A percentile compares a stretch with the other conserved stretches of the same genome.
These are phyloP conservation scores for Isochrysis galbana DNA, from an alignment of 78 protist genomes.

Conservation along the genomic window DNA sequence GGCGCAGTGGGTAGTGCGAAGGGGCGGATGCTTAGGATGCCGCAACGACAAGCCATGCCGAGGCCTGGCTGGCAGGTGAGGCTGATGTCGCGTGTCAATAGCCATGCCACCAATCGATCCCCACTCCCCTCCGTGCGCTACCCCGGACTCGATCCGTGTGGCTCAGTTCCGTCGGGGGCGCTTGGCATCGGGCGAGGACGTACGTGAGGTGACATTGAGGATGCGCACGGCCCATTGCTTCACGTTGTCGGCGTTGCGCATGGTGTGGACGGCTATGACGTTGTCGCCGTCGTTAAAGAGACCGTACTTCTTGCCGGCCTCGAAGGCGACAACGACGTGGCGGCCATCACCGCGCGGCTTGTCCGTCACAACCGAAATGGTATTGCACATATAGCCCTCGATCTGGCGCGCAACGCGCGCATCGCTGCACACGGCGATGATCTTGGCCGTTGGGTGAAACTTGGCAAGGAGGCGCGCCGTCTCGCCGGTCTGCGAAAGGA, in stretches of 20 bases:
- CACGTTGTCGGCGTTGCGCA: neutral
- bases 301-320: neutral
- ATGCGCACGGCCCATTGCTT: constrained; percentile 15
- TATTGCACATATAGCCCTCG: neutral
- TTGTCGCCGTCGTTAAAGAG: neutral
- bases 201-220: too few species aligned
- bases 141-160: too few species aligned
- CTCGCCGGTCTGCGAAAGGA: neutral
- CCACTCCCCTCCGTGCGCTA: too few species aligned
- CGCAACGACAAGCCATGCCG: too few species aligned
- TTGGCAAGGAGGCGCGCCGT: neutral
- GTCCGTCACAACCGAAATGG: neutral
- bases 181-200: too few species aligned
- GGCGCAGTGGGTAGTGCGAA: too few species aligned
- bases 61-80: too few species aligned
- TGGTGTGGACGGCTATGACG: neutral
- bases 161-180: too few species aligned
- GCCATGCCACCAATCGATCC: too few species aligned
- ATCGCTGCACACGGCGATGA: neutral
- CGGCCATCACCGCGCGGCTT: neutral
- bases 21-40: too few species aligned
- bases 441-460: neutral
- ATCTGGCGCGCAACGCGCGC: neutral
- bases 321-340: neutral
- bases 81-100: too few species aligned